Percentiles rank a stretch among this genome's conserved stretches.
Evolutionary conservation across 352 stramenopile species (phyloP).

Genomic region (Aphanomyces stellatus): DNA sequence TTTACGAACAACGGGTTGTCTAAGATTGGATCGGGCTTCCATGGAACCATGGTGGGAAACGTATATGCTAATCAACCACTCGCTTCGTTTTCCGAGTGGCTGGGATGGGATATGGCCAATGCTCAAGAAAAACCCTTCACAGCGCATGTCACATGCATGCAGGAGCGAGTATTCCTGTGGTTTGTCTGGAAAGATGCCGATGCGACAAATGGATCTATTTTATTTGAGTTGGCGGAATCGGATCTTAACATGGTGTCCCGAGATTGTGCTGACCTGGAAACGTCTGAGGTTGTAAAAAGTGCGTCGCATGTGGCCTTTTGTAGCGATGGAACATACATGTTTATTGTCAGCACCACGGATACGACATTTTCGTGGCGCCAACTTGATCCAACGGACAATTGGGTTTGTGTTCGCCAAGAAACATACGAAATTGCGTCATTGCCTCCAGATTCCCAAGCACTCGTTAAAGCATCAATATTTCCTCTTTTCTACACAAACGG

Average conservation of each 20-base stretch:
- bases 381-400: neutral
- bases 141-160: slow-evolving; percentile 32
- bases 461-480: neutral
- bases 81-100: slow-evolving; percentile 22
- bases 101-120: slow-evolving; percentile 16
- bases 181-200: slow-evolving; percentile 4
- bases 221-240: neutral
- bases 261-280: neutral
- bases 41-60: slow-evolving; percentile 63
- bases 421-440: neutral
- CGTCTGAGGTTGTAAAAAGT: neutral
- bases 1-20: slow-evolving; percentile 40
- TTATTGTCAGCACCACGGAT: neutral
- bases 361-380: neutral
- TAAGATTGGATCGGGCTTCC: slow-evolving; percentile 61
- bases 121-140: slow-evolving; percentile 26
- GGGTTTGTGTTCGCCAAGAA: neutral
- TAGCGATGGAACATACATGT: slow-evolving; percentile 4
- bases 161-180: slow-evolving; percentile 32
- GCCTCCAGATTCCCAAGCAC: neutral
- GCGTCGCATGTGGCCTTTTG: neutral
- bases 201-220: neutral
- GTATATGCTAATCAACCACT: slow-evolving; percentile 38
- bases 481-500: slow-evolving; percentile 16
- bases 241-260: neutral